phyloP scores from a whole-genome alignment of 441 rosid species.

The Pelargonium myrrhifolium region DNA sequence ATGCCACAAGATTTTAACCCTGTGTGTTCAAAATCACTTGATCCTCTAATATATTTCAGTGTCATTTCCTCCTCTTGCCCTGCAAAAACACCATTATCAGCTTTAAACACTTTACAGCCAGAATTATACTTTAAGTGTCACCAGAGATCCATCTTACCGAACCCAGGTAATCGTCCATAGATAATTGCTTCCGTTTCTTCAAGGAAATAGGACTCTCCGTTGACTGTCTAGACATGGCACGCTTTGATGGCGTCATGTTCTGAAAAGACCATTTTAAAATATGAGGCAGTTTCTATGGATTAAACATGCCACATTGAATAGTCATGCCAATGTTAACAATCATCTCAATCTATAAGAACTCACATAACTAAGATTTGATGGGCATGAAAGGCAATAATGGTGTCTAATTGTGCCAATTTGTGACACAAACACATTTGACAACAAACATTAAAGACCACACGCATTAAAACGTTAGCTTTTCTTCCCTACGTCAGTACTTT shows the following conservation, averaged over 20 bases:
- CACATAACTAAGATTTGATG: too few relatives aligned
- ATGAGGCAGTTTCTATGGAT: neutral
- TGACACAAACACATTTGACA: too few relatives aligned
- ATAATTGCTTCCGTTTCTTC: slow-evolving; percentile 73
- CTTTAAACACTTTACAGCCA: neutral
- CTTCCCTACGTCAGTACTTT: too few relatives aligned
- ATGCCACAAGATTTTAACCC: too few relatives aligned
- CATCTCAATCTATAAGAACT: too few relatives aligned
- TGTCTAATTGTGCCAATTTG: too few relatives aligned
- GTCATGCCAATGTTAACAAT: too few relatives aligned
- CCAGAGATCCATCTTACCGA: slow-evolving; percentile 33
- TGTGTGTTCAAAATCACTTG: too few relatives aligned
- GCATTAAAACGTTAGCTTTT: too few relatives aligned
- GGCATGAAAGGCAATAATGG: too few relatives aligned
- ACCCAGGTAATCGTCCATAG: slow-evolving; percentile 74
- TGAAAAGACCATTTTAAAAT: slow-evolving; percentile 22
- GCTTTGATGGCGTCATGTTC: slow-evolving; percentile 83
- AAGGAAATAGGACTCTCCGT: slow-evolving; percentile 58
- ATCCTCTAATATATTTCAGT: neutral
- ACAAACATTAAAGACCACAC: too few relatives aligned
- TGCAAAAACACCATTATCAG: slow-evolving; percentile 23
- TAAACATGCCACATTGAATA: neutral
- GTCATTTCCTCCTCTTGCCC: slow-evolving; percentile 84
- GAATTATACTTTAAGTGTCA: neutral
- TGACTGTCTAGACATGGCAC: slow-evolving; percentile 53